These are phyloP conservation scores for Zoysia japonica DNA, from an alignment of 176 grass and related monocot species.

Conservation along the genomic window DNA sequence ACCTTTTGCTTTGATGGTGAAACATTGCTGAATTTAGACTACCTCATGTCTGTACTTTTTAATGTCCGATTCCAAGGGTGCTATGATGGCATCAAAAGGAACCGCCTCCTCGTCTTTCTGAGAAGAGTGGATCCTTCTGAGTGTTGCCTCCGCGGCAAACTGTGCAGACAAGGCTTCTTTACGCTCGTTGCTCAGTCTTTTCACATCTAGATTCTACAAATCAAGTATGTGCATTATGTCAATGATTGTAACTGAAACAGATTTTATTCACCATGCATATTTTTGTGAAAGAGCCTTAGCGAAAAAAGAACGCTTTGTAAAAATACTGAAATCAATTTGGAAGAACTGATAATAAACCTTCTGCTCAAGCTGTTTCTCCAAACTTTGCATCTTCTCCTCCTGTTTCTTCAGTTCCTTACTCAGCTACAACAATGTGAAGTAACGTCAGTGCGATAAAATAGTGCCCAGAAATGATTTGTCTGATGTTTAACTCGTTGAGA, in stretches of 20 bases:
- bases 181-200: constrained; percentile 66
- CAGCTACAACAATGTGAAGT: constrained; percentile 53
- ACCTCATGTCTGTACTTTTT: constrained; percentile 81
- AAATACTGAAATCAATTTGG: background rate
- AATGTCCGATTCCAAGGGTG: constrained; percentile 85
- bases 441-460: constrained; percentile 6
- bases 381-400: constrained; percentile 54
- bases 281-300: too few relatives aligned
- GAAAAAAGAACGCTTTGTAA: too few relatives aligned
- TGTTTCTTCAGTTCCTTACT: constrained; percentile 79
- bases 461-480: background rate
- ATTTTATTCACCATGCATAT: background rate
- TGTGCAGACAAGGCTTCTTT: constrained; percentile 82
- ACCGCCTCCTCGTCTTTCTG: constrained; percentile 79
- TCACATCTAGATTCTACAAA: constrained; percentile 76
- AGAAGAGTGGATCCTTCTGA: constrained; percentile 69
- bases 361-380: constrained; percentile 78
- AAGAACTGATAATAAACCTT: constrained; percentile 49
- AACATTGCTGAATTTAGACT: background rate
- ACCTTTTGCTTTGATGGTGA: background rate
- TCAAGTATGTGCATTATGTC: background rate
- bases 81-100: constrained; percentile 74
- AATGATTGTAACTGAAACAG: background rate
- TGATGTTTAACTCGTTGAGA: constrained; percentile 13
- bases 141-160: constrained; percentile 71